Conservation (phyloP, 306 rosid genomes). For the Cyamopsis tetragonoloba region DNA sequence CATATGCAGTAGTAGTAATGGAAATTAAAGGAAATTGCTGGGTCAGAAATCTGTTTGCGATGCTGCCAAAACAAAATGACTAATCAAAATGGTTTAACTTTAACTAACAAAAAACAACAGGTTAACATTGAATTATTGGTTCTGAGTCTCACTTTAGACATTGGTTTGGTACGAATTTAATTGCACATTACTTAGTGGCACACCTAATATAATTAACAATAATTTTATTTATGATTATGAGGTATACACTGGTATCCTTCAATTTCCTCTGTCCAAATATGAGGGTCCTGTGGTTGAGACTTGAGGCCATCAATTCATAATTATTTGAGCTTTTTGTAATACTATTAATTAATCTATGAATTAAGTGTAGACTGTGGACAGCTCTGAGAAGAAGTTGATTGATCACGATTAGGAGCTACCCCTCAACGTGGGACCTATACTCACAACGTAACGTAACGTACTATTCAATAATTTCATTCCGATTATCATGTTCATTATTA, state of each 20-base stretch:
- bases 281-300: slow-evolving; percentile 16
- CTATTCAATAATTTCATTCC: not conserved
- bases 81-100: not conserved
- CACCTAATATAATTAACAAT: not conserved
- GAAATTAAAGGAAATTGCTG: no score
- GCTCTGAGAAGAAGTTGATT: slow-evolving; percentile 46
- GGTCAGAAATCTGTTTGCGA: no score
- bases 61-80: not conserved
- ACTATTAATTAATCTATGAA: not conserved
- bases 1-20: no score
- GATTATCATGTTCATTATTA: not conserved
- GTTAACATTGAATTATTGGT: not conserved
- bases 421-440: slow-evolving; percentile 18
- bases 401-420: slow-evolving; percentile 21
- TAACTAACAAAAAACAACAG: not conserved
- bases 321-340: slow-evolving; percentile 10
- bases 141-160: not conserved
- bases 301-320: slow-evolving; percentile 24
- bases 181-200: not conserved
- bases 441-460: not conserved
- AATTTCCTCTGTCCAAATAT: slow-evolving; percentile 15
- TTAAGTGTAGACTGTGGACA: slow-evolving; percentile 33
- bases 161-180: slow-evolving; percentile 3
- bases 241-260: slow-evolving; percentile 1
- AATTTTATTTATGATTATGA: no score